A percentile compares a stretch with the other conserved stretches of the same genome.
These are phyloP conservation scores for Wickerhamomyces queroliae DNA, from an alignment of 805 yeast species.

Conservation along the genomic window DNA sequence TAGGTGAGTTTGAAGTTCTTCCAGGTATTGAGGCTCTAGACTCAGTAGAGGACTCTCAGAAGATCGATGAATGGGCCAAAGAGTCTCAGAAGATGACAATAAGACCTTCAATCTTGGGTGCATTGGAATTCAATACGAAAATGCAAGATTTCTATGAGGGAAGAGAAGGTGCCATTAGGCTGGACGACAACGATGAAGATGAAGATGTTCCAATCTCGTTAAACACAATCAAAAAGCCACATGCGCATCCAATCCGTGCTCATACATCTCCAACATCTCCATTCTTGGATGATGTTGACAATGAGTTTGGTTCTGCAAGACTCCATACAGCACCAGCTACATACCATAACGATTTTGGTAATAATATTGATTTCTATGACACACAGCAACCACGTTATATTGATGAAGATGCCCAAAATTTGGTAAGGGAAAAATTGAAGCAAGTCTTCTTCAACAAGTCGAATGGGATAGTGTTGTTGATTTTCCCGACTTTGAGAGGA, in stretches of 20 bases:
- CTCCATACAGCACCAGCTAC: neutral
- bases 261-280: conserved; percentile 4
- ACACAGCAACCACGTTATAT: neutral
- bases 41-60: conserved; percentile 5
- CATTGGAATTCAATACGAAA: conserved; percentile 17
- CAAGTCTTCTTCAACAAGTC: neutral
- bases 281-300: neutral
- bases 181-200: conserved; percentile 1
- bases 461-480: conserved; percentile 2
- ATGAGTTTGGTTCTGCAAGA: neutral
- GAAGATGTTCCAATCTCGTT: neutral
- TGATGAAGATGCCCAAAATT: conserved; percentile 8
- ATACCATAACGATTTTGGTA: neutral
- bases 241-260: neutral
- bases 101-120: conserved; percentile 20
- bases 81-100: conserved; percentile 7
- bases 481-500: conserved; percentile 27
- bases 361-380: neutral
- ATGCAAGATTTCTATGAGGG: conserved; percentile 5
- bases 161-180: conserved; percentile 7
- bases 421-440: conserved; percentile 1
- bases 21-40: conserved; percentile 15
- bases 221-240: neutral
- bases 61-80: conserved; percentile 14
- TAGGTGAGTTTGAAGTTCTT: conserved; percentile 4